A percentile compares a stretch with the other conserved stretches of the same genome.
These are phyloP conservation scores for Austropuccinia psidii DNA, from an alignment of 1,284 basidiomycete genomes.

Conservation along the genomic window DNA sequence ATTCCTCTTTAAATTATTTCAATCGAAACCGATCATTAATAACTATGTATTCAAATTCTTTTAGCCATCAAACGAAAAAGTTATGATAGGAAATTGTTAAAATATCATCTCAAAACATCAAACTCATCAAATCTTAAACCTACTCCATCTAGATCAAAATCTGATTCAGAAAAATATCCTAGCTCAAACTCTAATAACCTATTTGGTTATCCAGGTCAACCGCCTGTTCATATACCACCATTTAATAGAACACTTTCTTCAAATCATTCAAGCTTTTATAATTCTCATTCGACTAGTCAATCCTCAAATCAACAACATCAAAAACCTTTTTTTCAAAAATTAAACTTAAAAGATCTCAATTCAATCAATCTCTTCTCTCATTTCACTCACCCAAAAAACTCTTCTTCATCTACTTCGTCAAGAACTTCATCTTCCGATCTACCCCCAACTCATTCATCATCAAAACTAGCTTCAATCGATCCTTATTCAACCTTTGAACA, in stretches of 20 bases:
- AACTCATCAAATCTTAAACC: background rate
- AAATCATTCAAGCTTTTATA: background rate
- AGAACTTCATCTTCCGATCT: background rate
- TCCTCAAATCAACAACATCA: background rate
- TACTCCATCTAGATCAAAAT: background rate
- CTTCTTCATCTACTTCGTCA: background rate
- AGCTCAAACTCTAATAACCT: slow-evolving; percentile 3
- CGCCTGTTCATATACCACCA: background rate
- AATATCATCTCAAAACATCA: background rate
- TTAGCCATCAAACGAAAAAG: slow-evolving; percentile 1
- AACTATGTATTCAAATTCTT: background rate
- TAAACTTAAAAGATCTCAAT: slow-evolving; percentile 11
- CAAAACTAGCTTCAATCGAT: background rate
- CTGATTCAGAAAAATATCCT: background rate
- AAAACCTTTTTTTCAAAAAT: background rate
- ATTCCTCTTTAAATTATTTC: background rate
- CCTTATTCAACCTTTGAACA: slow-evolving; percentile 16
- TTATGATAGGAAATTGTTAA: slow-evolving; percentile 8
- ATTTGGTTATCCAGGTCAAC: slow-evolving; percentile 17
- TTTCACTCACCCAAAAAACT: background rate
- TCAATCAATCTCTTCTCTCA: background rate
- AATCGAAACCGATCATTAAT: background rate
- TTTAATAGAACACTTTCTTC: background rate
- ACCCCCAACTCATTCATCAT: background rate
- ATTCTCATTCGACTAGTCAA: background rate